These are phyloP conservation scores for Bassia scoparia DNA, from an alignment of 148 eudicot genomes.

Conservation along the genomic window DNA sequence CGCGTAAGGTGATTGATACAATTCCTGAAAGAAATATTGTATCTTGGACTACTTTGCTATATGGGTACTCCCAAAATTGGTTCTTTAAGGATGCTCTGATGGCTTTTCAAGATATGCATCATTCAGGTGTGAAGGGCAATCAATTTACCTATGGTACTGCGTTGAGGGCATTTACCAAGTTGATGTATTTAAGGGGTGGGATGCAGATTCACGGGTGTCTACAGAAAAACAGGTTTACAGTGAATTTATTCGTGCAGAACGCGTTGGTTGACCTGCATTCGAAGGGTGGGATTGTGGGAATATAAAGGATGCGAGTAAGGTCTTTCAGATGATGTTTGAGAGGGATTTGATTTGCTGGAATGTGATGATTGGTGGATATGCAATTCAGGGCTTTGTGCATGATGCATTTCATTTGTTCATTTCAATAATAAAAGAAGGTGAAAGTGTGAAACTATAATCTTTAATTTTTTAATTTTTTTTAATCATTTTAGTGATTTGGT, in stretches of 20 bases:
- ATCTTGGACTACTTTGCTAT: slow-evolving; percentile 44
- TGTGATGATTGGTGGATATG: slow-evolving; percentile 36
- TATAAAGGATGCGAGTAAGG: slow-evolving; percentile 31
- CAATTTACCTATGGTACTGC: slow-evolving; percentile 40
- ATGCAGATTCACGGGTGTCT: slow-evolving; percentile 41
- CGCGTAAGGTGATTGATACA: slow-evolving; percentile 38
- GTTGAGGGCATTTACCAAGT: slow-evolving; percentile 34
- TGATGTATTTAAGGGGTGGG: slow-evolving; percentile 37
- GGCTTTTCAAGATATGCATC: slow-evolving; percentile 32
- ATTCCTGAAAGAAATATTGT: slow-evolving; percentile 41
- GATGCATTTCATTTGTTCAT: slow-evolving; percentile 22
- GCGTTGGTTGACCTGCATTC: slow-evolving; percentile 40
- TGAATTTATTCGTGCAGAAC: slow-evolving; percentile 40
- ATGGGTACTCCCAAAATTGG: slow-evolving; percentile 37
- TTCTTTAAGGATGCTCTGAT: slow-evolving; percentile 29
- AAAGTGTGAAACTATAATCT: too few relatives aligned
- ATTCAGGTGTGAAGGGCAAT: slow-evolving; percentile 30
- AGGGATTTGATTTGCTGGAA: slow-evolving; percentile 47
- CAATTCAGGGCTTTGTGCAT: slow-evolving; percentile 27
- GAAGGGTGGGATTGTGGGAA: slow-evolving; percentile 39
- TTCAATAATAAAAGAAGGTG: slow-evolving; percentile 38
- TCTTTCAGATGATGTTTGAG: slow-evolving; percentile 35
- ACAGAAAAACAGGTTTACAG: slow-evolving; percentile 36
- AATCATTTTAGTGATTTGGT: background rate
- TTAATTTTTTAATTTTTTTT: background rate